Percentiles rank a stretch among this genome's conserved stretches.
phyloP scores from a whole-genome alignment of 805 yeast genomes.

The Hanseniaspora pseudoguilliermondii region DNA sequence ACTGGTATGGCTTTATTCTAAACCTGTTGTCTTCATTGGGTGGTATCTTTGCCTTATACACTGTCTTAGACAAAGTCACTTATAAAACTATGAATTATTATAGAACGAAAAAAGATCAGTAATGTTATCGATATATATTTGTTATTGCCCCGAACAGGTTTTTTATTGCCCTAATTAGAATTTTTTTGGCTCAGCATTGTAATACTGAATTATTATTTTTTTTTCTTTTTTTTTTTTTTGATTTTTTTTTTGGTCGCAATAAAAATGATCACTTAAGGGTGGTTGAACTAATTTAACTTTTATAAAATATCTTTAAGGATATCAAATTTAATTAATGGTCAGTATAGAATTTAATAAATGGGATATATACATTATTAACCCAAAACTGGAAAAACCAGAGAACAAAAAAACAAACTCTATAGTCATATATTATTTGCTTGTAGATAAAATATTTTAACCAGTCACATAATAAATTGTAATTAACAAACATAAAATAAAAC shows the following conservation, averaged over 20 bases:
- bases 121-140: not conserved
- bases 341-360: too few species aligned
- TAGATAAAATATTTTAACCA: too few species aligned
- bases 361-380: too few species aligned
- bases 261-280: too few species aligned
- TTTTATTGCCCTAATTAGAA: not conserved
- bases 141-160: not conserved
- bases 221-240: not conserved
- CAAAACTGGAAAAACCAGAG: too few species aligned
- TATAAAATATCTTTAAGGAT: too few species aligned
- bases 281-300: too few species aligned
- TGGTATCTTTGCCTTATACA: constrained; percentile 85
- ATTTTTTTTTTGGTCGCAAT: not conserved
- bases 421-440: too few species aligned
- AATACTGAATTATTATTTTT: not conserved
- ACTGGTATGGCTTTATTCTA: constrained; percentile 72
- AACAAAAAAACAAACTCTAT: too few species aligned
- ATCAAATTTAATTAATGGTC: too few species aligned
- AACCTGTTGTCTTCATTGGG: constrained; percentile 83
- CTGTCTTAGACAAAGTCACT: constrained; percentile 73
- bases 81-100: constrained; percentile 79
- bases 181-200: too few species aligned
- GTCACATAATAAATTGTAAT: not conserved
- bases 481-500: not conserved
- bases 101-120: constrained; percentile 46